Percentiles rank a stretch among this genome's conserved stretches.
These are phyloP conservation scores for Nematocida ausubeli DNA, from an alignment of 371 early-diverging fungal species.

Conservation along the genomic window DNA sequence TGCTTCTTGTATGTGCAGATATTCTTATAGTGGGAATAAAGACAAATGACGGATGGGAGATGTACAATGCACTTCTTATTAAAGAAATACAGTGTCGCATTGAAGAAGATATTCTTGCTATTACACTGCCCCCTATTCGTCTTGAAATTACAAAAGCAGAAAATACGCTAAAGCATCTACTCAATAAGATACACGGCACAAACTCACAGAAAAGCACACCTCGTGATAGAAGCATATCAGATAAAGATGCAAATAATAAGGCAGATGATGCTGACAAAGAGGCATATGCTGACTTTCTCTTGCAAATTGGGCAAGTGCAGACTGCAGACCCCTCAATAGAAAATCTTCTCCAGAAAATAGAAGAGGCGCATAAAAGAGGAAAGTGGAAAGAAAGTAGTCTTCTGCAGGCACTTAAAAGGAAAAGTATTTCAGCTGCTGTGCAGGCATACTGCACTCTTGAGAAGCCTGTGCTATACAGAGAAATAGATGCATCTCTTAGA, in stretches of 20 bases:
- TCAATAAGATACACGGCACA: not conserved
- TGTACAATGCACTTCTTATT: conserved; percentile 38
- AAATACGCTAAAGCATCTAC: conserved; percentile 1
- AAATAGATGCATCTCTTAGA: not conserved
- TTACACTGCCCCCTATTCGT: conserved; percentile 27
- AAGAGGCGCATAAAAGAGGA: not conserved
- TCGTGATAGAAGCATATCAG: not conserved
- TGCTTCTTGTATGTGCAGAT: conserved; percentile 24
- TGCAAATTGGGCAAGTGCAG: conserved; percentile 12
- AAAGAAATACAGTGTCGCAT: not conserved
- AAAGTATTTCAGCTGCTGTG: conserved; percentile 8
- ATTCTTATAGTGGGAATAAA: conserved; percentile 33
- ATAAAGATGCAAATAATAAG: not conserved
- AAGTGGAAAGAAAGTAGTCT: not conserved
- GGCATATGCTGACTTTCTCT: conserved; percentile 20
- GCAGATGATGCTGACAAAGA: not conserved
- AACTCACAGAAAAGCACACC: not conserved
- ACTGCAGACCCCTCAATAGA: not conserved
- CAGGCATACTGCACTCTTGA: not conserved
- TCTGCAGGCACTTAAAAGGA: conserved; percentile 11
- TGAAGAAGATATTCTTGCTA: conserved; percentile 10
- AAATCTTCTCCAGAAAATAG: conserved; percentile 4
- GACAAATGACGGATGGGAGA: not conserved
- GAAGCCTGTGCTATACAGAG: not conserved
- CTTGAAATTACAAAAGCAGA: conserved; percentile 27